Evolutionary conservation across 768 basidiomycete species (phyloP).

Genomic region (Tephrocybe sp.): DNA sequence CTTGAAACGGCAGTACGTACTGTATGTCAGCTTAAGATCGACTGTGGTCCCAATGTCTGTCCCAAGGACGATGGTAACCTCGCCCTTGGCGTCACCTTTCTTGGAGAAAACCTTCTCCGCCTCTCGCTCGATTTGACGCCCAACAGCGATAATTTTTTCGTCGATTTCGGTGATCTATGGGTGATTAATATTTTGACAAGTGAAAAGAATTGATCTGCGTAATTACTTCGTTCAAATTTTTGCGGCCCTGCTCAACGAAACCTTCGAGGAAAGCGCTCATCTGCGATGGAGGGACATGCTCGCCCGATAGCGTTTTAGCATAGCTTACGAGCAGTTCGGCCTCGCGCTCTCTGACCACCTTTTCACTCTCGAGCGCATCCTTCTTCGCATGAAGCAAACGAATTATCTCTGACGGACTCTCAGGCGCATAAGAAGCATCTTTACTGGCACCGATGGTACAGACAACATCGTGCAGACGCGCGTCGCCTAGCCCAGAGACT

Average conservation of each 20-base stretch:
- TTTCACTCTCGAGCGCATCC: conserved; percentile 33
- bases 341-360: conserved; percentile 37
- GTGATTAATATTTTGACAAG: background rate
- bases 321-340: conserved; percentile 40
- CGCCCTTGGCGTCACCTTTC: conserved; percentile 30
- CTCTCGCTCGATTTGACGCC: conserved; percentile 36
- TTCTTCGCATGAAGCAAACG: conserved; percentile 35
- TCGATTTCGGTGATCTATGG: conserved; percentile 30
- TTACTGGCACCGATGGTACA: conserved; percentile 33
- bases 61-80: conserved; percentile 42
- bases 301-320: conserved; percentile 39
- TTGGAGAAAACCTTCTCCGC: conserved; percentile 27
- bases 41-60: conserved; percentile 32
- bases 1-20: conserved; percentile 28
- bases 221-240: conserved; percentile 30
- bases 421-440: conserved; percentile 15
- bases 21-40: conserved; percentile 51
- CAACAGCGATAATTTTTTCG: conserved; percentile 38
- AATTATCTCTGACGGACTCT: conserved; percentile 29
- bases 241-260: conserved; percentile 35
- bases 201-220: background rate
- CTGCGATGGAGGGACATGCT: conserved; percentile 34
- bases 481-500: conserved; percentile 45
- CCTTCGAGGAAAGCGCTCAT: conserved; percentile 40
- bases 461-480: conserved; percentile 55